These are phyloP conservation scores for Melaleuca quinquenervia DNA, from an alignment of 345 rosid species.

Conservation along the genomic window DNA sequence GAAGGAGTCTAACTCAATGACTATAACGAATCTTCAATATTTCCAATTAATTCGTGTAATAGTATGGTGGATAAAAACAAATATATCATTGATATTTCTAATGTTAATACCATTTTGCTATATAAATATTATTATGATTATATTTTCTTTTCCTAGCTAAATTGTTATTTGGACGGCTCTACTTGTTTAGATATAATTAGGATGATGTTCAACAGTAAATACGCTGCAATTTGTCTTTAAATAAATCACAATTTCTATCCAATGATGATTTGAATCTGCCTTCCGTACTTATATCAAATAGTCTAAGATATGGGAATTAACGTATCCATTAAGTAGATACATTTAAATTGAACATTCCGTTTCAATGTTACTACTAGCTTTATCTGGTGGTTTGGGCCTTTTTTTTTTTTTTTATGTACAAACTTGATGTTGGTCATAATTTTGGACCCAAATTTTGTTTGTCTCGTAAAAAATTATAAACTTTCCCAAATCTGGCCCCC, in stretches of 20 bases:
- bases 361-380: neutral
- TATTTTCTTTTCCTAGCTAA: neutral
- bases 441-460: no score
- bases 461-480: no score
- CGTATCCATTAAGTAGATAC: neutral
- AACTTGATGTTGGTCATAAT: no score
- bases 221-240: neutral
- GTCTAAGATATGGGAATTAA: neutral
- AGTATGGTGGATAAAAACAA: neutral
- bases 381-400: neutral
- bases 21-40: neutral
- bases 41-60: neutral
- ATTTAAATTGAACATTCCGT: no score
- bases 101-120: neutral
- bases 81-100: neutral
- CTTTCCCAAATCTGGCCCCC: no score
- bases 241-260: neutral
- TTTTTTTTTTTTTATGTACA: no score
- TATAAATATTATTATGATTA: no score
- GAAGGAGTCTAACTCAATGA: neutral
- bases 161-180: neutral
- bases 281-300: neutral
- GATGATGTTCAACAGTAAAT: neutral
- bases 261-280: neutral
- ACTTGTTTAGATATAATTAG: neutral